These are phyloP conservation scores for Truncatella angustata DNA, from an alignment of 2,329 filamentous ascomycete genomes.

Conservation along the genomic window DNA sequence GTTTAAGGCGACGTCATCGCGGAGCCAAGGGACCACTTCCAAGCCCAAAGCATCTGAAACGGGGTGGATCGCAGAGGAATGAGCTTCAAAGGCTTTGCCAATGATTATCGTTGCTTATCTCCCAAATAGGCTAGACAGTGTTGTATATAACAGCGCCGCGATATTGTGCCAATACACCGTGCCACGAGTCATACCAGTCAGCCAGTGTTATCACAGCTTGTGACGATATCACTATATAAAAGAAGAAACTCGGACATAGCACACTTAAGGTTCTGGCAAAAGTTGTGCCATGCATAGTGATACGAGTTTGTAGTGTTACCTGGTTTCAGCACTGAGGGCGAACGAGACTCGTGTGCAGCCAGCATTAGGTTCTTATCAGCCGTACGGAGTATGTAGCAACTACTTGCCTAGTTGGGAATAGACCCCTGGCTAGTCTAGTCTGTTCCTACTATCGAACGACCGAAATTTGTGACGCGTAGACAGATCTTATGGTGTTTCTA, in stretches of 20 bases:
- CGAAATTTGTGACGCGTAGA: constrained; percentile 1
- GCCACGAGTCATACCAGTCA: too few species aligned
- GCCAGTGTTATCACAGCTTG: neutral
- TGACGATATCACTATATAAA: too few species aligned
- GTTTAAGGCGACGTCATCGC: constrained; percentile 6
- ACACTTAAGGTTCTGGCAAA: too few species aligned
- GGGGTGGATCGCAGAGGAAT: neutral
- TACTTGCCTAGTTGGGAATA: too few species aligned
- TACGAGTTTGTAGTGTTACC: too few species aligned
- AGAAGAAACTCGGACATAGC: too few species aligned
- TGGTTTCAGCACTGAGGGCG: too few species aligned
- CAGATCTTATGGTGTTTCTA: neutral
- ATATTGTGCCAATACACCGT: neutral
- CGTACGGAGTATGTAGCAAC: too few species aligned
- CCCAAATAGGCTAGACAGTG: neutral
- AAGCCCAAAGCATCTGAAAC: constrained; percentile 5
- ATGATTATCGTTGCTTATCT: neutral
- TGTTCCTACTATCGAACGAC: neutral
- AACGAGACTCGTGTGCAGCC: too few species aligned
- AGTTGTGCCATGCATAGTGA: too few species aligned
- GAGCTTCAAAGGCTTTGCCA: neutral
- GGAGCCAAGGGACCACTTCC: neutral
- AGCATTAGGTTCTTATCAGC: too few species aligned
- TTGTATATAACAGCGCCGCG: neutral
- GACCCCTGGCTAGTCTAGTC: neutral